Percentiles rank a stretch among this genome's conserved stretches.
phyloP scores from a whole-genome alignment of 2,329 filamentous ascomycete species.

The Albophoma yamanashiensis region DNA sequence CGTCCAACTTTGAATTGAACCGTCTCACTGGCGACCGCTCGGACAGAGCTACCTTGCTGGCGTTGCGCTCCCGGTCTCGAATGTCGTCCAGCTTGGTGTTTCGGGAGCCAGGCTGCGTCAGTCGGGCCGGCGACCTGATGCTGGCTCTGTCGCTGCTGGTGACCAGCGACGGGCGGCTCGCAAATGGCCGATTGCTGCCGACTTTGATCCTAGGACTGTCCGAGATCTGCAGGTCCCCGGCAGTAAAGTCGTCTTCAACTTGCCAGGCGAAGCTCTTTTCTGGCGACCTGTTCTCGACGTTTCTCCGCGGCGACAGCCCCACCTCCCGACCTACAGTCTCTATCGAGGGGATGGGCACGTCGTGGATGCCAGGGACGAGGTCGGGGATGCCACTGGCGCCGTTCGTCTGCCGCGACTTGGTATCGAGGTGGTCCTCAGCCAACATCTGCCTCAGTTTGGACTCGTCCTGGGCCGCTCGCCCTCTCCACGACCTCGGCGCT shows the following conservation, averaged over 20 bases:
- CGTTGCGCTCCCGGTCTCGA: slow-evolving; percentile 27
- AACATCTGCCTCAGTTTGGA: slow-evolving; percentile 15
- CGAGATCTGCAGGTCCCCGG: slow-evolving; percentile 42
- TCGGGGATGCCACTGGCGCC: slow-evolving; percentile 23
- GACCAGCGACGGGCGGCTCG: slow-evolving; percentile 19
- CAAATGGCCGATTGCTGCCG: slow-evolving; percentile 22
- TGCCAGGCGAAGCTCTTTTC: slow-evolving; percentile 46
- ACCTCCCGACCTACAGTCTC: slow-evolving; percentile 9
- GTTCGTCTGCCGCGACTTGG: slow-evolving; percentile 13
- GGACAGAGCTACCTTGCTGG: slow-evolving; percentile 12
- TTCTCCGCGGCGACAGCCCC: neutral
- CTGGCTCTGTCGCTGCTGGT: slow-evolving; percentile 18
- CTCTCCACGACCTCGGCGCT: slow-evolving; percentile 34
- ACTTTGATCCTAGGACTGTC: slow-evolving; percentile 42
- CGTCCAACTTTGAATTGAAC: slow-evolving; percentile 22
- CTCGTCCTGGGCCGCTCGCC: slow-evolving; percentile 20
- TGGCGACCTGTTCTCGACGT: slow-evolving; percentile 23
- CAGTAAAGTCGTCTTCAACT: slow-evolving; percentile 47
- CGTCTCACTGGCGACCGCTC: slow-evolving; percentile 8
- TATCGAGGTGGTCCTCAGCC: slow-evolving; percentile 19
- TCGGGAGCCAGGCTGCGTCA: slow-evolving; percentile 17
- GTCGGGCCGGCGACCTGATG: slow-evolving; percentile 16
- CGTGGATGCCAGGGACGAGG: slow-evolving; percentile 26
- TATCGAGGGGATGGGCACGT: slow-evolving; percentile 21
- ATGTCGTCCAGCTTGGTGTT: slow-evolving; percentile 36